These are phyloP conservation scores for Phytophthora rubi DNA, from an alignment of 352 stramenopile genomes.

Conservation along the genomic window DNA sequence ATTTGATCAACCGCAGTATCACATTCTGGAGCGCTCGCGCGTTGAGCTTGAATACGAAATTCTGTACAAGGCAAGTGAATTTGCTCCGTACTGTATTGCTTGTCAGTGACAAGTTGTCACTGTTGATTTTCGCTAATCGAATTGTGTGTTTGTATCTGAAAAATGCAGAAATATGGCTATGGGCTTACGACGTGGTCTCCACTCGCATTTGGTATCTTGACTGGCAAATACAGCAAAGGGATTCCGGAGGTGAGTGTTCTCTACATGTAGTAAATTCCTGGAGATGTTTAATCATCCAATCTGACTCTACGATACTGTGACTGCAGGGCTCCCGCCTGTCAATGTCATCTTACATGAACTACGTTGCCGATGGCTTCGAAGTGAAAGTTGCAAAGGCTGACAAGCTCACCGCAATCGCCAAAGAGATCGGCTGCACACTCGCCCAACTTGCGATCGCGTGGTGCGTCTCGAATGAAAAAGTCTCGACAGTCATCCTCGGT, in stretches of 20 bases:
- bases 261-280: background rate
- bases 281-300: background rate
- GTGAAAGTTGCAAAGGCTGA: constrained; percentile 37
- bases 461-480: constrained; percentile 55
- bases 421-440: constrained; percentile 48
- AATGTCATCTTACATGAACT: constrained; percentile 45
- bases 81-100: background rate
- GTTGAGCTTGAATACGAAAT: constrained; percentile 67
- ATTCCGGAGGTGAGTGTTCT: constrained; percentile 37
- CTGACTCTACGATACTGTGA: background rate
- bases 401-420: constrained; percentile 38
- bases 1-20: constrained; percentile 74
- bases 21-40: constrained; percentile 68
- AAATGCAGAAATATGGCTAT: constrained; percentile 57
- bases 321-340: constrained; percentile 46
- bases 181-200: constrained; percentile 76
- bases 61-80: constrained; percentile 51
- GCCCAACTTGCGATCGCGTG: constrained; percentile 62
- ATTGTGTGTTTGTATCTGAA: background rate
- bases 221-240: constrained; percentile 78
- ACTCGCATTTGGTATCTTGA: constrained; percentile 66
- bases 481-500: constrained; percentile 60
- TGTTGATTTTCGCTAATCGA: background rate
- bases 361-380: constrained; percentile 42
- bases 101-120: background rate